Evolutionary conservation across 345 rosid species (phyloP).

Genomic region (Gossypium ekmanianum): DNA sequence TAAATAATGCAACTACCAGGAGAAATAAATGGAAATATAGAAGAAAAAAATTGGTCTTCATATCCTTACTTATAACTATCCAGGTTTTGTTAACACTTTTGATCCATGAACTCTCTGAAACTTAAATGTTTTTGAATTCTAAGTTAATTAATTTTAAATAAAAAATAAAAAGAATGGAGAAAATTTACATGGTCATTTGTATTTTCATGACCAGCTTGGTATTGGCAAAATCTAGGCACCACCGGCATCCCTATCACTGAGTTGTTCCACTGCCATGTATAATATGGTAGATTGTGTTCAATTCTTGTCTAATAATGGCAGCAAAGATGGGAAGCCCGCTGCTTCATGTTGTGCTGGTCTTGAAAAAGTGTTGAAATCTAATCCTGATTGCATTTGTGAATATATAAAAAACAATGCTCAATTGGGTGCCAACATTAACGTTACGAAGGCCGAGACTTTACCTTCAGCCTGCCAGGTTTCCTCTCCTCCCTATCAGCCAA

Average conservation of each 20-base stretch:
- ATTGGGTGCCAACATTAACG: constrained; percentile 33
- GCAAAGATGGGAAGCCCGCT: constrained; percentile 12
- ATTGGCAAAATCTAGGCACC: background rate
- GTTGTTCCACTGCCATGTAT: constrained; percentile 31
- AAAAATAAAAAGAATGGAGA: background rate
- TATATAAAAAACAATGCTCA: constrained; percentile 20
- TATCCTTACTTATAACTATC: background rate
- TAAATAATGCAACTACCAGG: background rate
- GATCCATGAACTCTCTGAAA: background rate
- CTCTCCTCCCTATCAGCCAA: constrained; percentile 13
- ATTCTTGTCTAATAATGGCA: constrained; percentile 24
- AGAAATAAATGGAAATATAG: background rate
- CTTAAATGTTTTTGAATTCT: background rate
- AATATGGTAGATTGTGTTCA: constrained; percentile 45
- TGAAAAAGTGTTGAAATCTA: constrained; percentile 20
- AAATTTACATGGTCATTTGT: background rate
- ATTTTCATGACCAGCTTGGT: background rate
- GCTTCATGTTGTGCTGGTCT: constrained; percentile 39
- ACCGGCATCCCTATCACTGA: background rate
- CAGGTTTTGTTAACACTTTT: background rate
- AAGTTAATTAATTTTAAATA: background rate
- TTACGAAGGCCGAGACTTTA: constrained; percentile 23
- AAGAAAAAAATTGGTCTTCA: background rate
- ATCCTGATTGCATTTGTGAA: constrained; percentile 31
- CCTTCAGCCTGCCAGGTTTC: constrained; percentile 29